phyloP scores from a whole-genome alignment of 1,139 yeast species.

The Schwanniomyces etchellsii region DNA sequence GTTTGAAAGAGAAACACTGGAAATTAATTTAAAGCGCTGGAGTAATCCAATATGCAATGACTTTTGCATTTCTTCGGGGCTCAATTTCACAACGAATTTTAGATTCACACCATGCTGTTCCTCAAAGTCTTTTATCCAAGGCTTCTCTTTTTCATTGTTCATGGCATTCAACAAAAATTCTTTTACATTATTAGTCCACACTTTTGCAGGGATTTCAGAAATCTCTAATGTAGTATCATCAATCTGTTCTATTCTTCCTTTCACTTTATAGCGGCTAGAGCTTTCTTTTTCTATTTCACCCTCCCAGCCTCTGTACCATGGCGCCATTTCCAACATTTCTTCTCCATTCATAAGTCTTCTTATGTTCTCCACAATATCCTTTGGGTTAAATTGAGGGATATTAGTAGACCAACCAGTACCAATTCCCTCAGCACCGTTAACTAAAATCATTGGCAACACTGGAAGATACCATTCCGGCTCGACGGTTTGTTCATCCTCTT shows the following conservation, averaged over 20 bases:
- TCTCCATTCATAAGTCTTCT: conserved; percentile 70
- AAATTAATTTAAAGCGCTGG: conserved; percentile 74
- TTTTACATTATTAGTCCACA: conserved; percentile 90
- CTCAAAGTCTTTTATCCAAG: conserved; percentile 94
- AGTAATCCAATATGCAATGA: conserved; percentile 69
- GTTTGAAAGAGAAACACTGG: conserved; percentile 67
- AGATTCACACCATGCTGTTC: conserved; percentile 87
- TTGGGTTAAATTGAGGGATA: conserved; percentile 87
- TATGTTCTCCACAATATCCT: conserved; percentile 72
- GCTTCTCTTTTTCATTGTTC: conserved; percentile 63
- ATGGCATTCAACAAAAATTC: conserved; percentile 75
- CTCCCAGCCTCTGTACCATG: conserved; percentile 97
- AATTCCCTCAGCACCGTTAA: conserved; percentile 96
- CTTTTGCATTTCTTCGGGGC: conserved; percentile 78
- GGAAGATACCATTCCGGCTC: conserved; percentile 98
- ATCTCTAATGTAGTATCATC: conserved; percentile 81
- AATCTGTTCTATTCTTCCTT: conserved; percentile 75
- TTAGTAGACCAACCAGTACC: conserved; percentile 99
- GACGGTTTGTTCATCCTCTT: conserved; percentile 90
- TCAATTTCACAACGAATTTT: conserved; percentile 69
- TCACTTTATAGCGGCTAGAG: conserved; percentile 63
- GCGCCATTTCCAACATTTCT: conserved; percentile 67
- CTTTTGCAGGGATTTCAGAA: conserved; percentile 86
- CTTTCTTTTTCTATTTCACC: conserved; percentile 68
- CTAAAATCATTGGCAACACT: conserved; percentile 83